These are phyloP conservation scores for Staphylotrichum tortipilum DNA, from an alignment of 495 filamentous ascomycete species.

Conservation along the genomic window DNA sequence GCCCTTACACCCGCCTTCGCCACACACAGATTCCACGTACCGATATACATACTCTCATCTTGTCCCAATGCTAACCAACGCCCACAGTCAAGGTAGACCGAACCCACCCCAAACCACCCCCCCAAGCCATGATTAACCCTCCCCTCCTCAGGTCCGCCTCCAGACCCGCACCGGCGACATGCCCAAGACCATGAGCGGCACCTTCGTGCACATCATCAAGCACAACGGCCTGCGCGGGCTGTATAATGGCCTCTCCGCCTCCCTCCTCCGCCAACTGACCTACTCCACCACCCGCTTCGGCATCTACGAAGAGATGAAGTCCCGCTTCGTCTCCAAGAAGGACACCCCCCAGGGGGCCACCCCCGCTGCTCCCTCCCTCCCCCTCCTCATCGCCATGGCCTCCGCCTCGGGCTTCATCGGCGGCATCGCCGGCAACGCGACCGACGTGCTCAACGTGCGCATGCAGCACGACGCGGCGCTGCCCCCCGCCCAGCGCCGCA, in stretches of 20 bases:
- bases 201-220: constrained; percentile 66
- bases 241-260: constrained; percentile 84
- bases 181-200: constrained; percentile 68
- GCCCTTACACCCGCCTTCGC: too few relatives aligned
- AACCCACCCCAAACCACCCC: not conserved
- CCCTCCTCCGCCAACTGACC: constrained; percentile 82
- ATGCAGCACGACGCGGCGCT: constrained; percentile 95
- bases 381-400: constrained; percentile 69
- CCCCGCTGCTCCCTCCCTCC: constrained; percentile 51
- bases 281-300: constrained; percentile 92
- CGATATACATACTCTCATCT: too few relatives aligned
- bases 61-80: constrained; percentile 13
- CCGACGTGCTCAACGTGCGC: constrained; percentile 93
- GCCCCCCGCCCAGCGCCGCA: constrained; percentile 61
- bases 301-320: constrained; percentile 88
- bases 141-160: constrained; percentile 55
- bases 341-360: constrained; percentile 23
- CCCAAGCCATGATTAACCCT: not conserved
- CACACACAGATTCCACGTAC: too few relatives aligned
- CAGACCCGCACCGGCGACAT: constrained; percentile 66
- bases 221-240: constrained; percentile 59
- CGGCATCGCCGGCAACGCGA: constrained; percentile 84
- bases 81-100: constrained; percentile 30
- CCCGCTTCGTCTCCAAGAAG: constrained; percentile 37
- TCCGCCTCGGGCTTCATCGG: constrained; percentile 79